Base-by-base conservation (phyloP, 108 stramenopile species). In the Skeletonema costatum region DNA sequence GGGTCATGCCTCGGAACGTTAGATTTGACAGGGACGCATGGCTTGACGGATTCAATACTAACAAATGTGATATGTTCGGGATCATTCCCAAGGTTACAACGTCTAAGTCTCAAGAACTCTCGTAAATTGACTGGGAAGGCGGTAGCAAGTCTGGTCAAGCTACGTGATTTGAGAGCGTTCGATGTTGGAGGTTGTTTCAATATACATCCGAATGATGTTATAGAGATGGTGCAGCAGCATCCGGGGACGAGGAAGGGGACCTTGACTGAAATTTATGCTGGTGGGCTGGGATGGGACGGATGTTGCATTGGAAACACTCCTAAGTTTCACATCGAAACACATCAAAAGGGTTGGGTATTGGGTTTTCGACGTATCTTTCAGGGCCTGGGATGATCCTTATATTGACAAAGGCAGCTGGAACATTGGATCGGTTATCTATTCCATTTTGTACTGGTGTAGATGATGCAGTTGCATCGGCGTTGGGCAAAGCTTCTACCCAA, bases 221-320 rank as follows among this genome's bases (percentile, higher is more conserved):
- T 82, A 8, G 89, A 44, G 64, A 81, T 70, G 50, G 58, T 60
- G 25, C 67, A 50, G 42, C 58, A 12, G 2, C 79, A 67, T 71
- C 85, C 70, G 12, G 72, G 65, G 16, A 82, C 69, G 42, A 53
- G 32, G n/a, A 67, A 51, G 39, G 73, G 67, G 13, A 81, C 42
- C 5, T 59, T 82, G 41, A 59, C 59, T 36, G 91, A 92, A 80
- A 60, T 94, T 16, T 87, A 94, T 69, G 93, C 87, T 2, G 77
- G 86, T 46, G 93, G 93, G 10, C 77, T 92, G 56, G 88, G 86
- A 11, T 94, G 93, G 93, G 93, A 92, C 83, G 44, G 87, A 94
- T 71, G 80, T 59, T 13, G 71, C 75, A 4, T 41, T 94, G 64
- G 71, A 78, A 41, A 44, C 68, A 12, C 73, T 94, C 38, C 46